Evolutionary conservation across 31 red algal genomes (phyloP).

Genomic region (Odonthalia washingtoniensis): DNA sequence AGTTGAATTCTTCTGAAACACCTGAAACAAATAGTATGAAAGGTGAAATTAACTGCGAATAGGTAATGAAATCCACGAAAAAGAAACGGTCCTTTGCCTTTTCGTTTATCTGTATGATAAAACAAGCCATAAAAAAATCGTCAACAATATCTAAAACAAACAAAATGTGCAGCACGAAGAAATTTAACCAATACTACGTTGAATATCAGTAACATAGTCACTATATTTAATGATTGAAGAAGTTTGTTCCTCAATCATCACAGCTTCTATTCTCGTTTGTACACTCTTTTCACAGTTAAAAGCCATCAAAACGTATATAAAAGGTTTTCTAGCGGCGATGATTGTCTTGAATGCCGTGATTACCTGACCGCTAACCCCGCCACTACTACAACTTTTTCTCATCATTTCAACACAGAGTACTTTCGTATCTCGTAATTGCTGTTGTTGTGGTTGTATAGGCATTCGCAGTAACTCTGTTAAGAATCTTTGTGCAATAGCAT

Average conservation of each 20-base stretch:
- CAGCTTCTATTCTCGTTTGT: conserved; percentile 79
- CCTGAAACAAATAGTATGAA: too few species aligned
- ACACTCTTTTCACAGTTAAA: conserved; percentile 63
- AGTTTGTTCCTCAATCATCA: conserved; percentile 87
- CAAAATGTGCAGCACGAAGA: conserved; percentile 43
- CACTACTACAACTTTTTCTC: conserved; percentile 44
- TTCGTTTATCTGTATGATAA: too few species aligned
- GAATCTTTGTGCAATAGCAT: conserved; percentile 62
- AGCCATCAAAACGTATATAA: conserved; percentile 68
- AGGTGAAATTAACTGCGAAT: too few species aligned
- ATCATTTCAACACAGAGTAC: conserved; percentile 58
- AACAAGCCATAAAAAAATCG: too few species aligned
- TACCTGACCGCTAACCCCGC: conserved; percentile 63
- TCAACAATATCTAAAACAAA: too few species aligned
- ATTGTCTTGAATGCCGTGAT: conserved; percentile 53
- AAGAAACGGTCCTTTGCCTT: too few species aligned
- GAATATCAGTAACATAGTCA: conserved; percentile 79
- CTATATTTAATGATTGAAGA: conserved; percentile 73
- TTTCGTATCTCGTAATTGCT: too few species aligned
- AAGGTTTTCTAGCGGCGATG: conserved; percentile 48
- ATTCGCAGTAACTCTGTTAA: conserved; percentile 59
- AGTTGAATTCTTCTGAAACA: too few species aligned
- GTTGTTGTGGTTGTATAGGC: too few species aligned
- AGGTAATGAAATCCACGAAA: too few species aligned
- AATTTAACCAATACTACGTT: conserved; percentile 64